Conservation (phyloP, 768 basidiomycete species). For the Sporobolomyces phaffii region DNA sequence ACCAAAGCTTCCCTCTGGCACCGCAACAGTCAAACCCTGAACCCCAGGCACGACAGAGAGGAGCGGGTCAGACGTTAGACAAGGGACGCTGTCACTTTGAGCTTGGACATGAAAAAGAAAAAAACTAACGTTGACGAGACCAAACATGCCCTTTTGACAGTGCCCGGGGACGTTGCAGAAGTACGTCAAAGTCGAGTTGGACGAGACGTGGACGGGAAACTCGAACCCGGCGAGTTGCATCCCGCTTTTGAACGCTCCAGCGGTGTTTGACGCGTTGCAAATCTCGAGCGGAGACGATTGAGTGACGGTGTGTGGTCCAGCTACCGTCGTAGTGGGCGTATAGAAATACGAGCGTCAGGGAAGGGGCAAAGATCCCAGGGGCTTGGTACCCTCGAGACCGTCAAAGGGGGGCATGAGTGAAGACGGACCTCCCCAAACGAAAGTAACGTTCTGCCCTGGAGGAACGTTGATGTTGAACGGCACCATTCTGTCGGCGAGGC, state of each 20-base stretch:
- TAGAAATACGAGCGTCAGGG: too few relatives aligned
- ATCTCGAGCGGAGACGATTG: conserved; percentile 61
- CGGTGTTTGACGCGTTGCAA: conserved; percentile 65
- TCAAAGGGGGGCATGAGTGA: background rate
- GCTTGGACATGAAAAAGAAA: background rate
- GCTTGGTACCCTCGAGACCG: too few relatives aligned
- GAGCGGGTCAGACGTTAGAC: too few relatives aligned
- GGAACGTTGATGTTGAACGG: conserved; percentile 26
- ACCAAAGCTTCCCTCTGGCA: background rate
- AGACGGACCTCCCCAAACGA: conserved; percentile 55
- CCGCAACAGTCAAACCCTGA: background rate
- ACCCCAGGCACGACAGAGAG: too few relatives aligned
- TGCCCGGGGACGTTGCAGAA: conserved; percentile 64
- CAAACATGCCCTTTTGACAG: conserved; percentile 57
- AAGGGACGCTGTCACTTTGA: too few relatives aligned
- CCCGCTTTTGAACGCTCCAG: conserved; percentile 59
- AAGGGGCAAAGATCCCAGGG: background rate
- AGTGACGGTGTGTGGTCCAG: conserved; percentile 72
- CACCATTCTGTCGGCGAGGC: conserved; percentile 4
- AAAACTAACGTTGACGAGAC: conserved; percentile 45
- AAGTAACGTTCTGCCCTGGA: conserved; percentile 4
- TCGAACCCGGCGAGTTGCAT: conserved; percentile 52
- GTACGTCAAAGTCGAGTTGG: conserved; percentile 1
- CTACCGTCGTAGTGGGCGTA: background rate
- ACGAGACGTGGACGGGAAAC: conserved; percentile 8